Base-by-base conservation (phyloP, 495 filamentous ascomycete species). In the Pseudomonodictys pantanalensis region DNA sequence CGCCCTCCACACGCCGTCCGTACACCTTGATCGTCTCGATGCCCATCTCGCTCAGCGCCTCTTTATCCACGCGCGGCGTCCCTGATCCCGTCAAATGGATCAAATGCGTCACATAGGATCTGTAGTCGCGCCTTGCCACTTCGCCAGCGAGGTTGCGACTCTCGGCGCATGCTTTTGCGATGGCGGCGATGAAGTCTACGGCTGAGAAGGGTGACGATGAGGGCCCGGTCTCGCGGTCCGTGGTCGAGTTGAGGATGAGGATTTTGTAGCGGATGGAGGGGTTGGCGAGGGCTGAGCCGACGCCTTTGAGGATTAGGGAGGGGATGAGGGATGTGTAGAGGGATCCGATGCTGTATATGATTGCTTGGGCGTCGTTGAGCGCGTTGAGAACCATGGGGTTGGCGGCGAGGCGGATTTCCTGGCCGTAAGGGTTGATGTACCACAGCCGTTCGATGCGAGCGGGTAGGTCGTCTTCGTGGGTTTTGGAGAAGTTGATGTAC, bases 401-500 rank as follows among this genome's bases (percentile, higher is more conserved):
- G 1, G 89, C 86, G 0, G 82, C 73, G 0, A 89, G 88, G 23
- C 85, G 80, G 69, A 97, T 96, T 72, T 96, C 91, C 65, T 86
- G 82, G 24, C 92, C 92, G 74, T 96, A 97, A 1, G 91, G 91
- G 71, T 96, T 97, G 73, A 97, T 97, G 75, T 97, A 97, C 90
- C 89, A 97, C 61, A 97, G 80, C 6, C 92, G 79, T 63, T 82
- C 75, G 62, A 97, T 96, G 33, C 87, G 82, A 6, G 86, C 80
- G 0, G 87, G 80, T 7, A 97, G 79, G 52, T 90, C 87, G 41
- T 85, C 79, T 65, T 79, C 67, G 44, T 79, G 66, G 41, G 75
- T 69, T 71, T 97, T 97, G 74, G 76, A 83, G 74, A 96, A 93
- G 23, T 75, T 72, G 63, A 97, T 89, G 66, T 91, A 86, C 45